These are phyloP conservation scores for Cordyceps javanica DNA, from an alignment of 2,329 filamentous ascomycete species.

Conservation along the genomic window DNA sequence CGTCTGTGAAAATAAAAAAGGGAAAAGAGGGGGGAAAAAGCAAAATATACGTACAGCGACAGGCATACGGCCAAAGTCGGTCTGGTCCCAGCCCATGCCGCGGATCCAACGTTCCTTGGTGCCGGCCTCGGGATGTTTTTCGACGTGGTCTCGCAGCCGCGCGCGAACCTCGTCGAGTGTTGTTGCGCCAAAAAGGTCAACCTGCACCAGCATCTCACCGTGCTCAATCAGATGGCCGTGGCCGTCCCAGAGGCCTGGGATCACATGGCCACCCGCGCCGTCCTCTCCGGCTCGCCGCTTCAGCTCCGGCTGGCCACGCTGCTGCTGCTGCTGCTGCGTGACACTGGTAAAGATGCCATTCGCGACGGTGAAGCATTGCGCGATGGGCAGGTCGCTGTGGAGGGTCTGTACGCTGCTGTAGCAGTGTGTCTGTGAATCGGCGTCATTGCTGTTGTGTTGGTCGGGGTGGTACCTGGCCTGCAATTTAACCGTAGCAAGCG, in stretches of 20 bases:
- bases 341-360: constrained; percentile 47
- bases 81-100: constrained; percentile 67
- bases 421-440: constrained; percentile 27
- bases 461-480: background rate
- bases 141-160: constrained; percentile 47
- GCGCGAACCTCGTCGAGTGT: constrained; percentile 48
- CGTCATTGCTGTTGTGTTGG: background rate
- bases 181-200: constrained; percentile 55
- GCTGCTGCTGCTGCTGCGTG: constrained; percentile 23
- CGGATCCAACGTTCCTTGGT: constrained; percentile 54
- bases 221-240: constrained; percentile 63
- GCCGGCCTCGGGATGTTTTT: constrained; percentile 43
- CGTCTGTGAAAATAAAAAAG: background rate
- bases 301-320: constrained; percentile 23
- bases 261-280: constrained; percentile 41
- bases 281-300: background rate
- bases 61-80: constrained; percentile 58
- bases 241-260: constrained; percentile 65
- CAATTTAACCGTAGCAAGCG: background rate
- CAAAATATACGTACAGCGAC: constrained; percentile 49
- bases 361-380: constrained; percentile 51
- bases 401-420: constrained; percentile 34
- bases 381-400: constrained; percentile 28
- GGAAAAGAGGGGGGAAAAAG: background rate
- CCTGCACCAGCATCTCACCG: constrained; percentile 61